Base-by-base conservation (phyloP, 2,329 filamentous ascomycete species). In the Trichoderma breve region DNA sequence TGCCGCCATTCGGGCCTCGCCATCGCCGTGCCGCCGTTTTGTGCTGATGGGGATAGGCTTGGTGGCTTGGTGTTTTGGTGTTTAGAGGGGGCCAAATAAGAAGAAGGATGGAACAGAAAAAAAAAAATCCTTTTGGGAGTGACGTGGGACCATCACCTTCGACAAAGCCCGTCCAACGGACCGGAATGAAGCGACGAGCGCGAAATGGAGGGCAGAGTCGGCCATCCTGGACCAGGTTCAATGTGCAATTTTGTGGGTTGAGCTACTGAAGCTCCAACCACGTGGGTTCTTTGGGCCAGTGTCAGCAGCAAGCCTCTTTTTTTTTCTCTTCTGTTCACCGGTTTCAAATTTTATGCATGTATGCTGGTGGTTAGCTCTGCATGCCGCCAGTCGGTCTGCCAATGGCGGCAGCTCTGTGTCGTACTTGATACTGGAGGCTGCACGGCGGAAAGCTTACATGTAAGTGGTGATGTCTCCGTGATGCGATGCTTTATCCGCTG, bases 341-440 rank as follows among this genome's bases (percentile, higher is more conserved):
- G 70, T 67, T 51, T 71, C 62, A 30, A 60, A 57, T 66, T 55
- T 51, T 70, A 63, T 70, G 68, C 68, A 64, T 64, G 58, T 53
- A 55, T 63, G 58, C 32, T 60, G 34, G 28, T 61, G 30, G 39
- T 53, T 70, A 62, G 66, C 53, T 30, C 57, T 32, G 62, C 30
- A 61, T 61, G 53, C 55, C 15, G 53, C 65, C 30, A 26, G 39
- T 36, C 57, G 30, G 28, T 62, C 39, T 70, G 66, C 66, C 66
- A 70, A 62, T 70, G 57, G n/a, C 15, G 4, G 57, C 12, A 5
- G n/a, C 12, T 57, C 28, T 36, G 66, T 70, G 57, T 70, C 66
- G 66, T 70, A 34, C 28, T 43, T 58, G 64, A 30, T 57, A 28
- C 65, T 47, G 26, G 57, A 47, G 24, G 18, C 63, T 55, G 63